Evolutionary conservation across 1,284 basidiomycete species (phyloP).

Genomic region (Malassezia slooffiae): DNA sequence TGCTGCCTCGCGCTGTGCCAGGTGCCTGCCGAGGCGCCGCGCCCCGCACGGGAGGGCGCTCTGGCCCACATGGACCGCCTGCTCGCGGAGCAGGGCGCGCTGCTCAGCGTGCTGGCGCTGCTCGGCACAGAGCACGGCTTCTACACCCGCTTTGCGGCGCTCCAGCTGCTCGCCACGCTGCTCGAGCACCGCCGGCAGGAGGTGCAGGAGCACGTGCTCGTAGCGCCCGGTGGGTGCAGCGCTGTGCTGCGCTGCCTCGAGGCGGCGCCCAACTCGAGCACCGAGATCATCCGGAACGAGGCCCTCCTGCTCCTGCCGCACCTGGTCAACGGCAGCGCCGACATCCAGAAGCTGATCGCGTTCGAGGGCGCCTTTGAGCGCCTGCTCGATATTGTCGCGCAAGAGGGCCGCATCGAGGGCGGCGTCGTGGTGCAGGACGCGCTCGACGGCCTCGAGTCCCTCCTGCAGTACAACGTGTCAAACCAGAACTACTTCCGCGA

Average conservation of each 20-base stretch:
- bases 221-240: constrained; percentile 61
- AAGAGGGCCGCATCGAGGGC: constrained; percentile 78
- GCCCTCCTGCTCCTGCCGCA: constrained; percentile 66
- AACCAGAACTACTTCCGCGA: constrained; percentile 98
- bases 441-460: constrained; percentile 67
- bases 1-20: constrained; percentile 35
- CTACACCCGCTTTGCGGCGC: constrained; percentile 73
- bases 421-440: constrained; percentile 79
- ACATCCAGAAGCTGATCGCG: constrained; percentile 91
- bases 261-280: constrained; percentile 47
- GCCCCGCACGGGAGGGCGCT: constrained; percentile 42
- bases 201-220: constrained; percentile 80
- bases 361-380: constrained; percentile 97
- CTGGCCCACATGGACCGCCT: constrained; percentile 63
- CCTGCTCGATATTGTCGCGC: constrained; percentile 73
- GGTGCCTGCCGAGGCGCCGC: constrained; percentile 13
- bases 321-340: constrained; percentile 72
- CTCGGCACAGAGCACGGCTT: constrained; percentile 51
- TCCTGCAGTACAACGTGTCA: constrained; percentile 83
- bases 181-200: constrained; percentile 57
- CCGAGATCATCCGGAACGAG: constrained; percentile 44
- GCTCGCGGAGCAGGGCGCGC: constrained; percentile 59
- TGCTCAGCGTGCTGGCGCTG: constrained; percentile 66
- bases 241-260: constrained; percentile 55
- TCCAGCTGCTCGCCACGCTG: constrained; percentile 75